Conservation (phyloP, 2,329 filamentous ascomycete species). For the Arthrobotrys conoides region DNA sequence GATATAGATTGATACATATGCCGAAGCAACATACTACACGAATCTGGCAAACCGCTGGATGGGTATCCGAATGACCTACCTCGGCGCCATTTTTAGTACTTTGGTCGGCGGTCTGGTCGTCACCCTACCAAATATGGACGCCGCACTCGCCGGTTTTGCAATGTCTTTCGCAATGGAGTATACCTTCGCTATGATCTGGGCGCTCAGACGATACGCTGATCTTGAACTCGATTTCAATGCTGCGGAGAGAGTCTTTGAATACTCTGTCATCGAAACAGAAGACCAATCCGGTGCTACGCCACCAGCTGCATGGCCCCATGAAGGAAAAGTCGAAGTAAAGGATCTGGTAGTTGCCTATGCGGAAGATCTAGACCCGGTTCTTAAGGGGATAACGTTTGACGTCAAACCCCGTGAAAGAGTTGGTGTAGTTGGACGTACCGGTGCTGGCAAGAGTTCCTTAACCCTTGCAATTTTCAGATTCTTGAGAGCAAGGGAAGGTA, state of each 20-base stretch:
- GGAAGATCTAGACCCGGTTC: constrained; percentile 77
- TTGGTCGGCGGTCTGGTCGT: constrained; percentile 77
- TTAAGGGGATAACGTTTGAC: constrained; percentile 78
- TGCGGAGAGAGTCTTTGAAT: constrained; percentile 82
- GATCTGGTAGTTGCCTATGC: constrained; percentile 81
- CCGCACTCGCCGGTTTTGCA: constrained; percentile 81
- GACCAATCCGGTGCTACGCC: constrained; percentile 74
- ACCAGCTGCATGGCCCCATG: constrained; percentile 81
- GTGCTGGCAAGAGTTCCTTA: constrained; percentile 82
- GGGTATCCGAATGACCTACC: constrained; percentile 78
- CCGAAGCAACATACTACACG: constrained; percentile 76
- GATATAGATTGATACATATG: constrained; percentile 75
- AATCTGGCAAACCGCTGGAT: constrained; percentile 85
- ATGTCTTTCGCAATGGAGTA: constrained; percentile 81
- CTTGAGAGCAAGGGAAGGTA: constrained; percentile 77
- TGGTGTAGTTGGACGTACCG: constrained; percentile 83
- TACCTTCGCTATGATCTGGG: constrained; percentile 75
- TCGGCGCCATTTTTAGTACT: constrained; percentile 78
- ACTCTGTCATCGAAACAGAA: constrained; percentile 78
- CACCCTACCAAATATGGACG: constrained; percentile 74
- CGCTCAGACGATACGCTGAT: constrained; percentile 77
- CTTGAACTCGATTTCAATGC: constrained; percentile 76
- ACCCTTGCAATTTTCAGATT: constrained; percentile 84
- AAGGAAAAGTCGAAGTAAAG: constrained; percentile 80
- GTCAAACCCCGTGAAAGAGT: constrained; percentile 78